These are phyloP conservation scores for Auriscalpium orientale DNA, from an alignment of 768 basidiomycete species.

Conservation along the genomic window DNA sequence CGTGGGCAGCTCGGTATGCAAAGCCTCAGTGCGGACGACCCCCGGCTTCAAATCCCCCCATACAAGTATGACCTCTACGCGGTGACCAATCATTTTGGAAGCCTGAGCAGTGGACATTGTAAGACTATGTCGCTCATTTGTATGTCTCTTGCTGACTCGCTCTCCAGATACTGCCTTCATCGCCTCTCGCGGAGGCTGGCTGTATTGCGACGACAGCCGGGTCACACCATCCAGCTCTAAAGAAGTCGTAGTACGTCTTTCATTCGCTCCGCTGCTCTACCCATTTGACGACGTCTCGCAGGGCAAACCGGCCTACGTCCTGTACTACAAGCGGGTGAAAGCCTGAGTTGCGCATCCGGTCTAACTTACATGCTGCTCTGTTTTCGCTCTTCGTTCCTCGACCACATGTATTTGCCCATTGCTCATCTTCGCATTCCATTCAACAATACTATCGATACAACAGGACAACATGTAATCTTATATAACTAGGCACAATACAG, in stretches of 20 bases:
- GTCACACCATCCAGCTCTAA: constrained; percentile 64
- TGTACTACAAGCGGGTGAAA: constrained; percentile 63
- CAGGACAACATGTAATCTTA: constrained; percentile 17
- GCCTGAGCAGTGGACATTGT: constrained; percentile 94
- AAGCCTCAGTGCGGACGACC: constrained; percentile 44
- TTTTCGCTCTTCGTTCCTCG: background rate
- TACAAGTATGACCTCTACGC: constrained; percentile 92
- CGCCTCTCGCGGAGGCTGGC: constrained; percentile 80
- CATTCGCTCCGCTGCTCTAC: background rate
- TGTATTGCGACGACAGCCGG: constrained; percentile 91
- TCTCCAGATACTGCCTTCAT: constrained; percentile 85
- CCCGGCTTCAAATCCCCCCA: constrained; percentile 76
- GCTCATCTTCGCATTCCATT: constrained; percentile 6
- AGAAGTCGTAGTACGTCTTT: constrained; percentile 70
- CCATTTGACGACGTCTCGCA: constrained; percentile 29
- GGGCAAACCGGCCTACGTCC: constrained; percentile 64
- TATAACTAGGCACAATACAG: constrained; percentile 1
- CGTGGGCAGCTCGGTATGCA: constrained; percentile 31
- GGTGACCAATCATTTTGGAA: constrained; percentile 95
- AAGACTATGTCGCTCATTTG: constrained; percentile 25
- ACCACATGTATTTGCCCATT: constrained; percentile 14
- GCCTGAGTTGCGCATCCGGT: constrained; percentile 1
- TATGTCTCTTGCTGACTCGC: constrained; percentile 3
- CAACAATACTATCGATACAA: constrained; percentile 11
- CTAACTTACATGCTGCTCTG: background rate